Base-by-base conservation (phyloP, 1,284 basidiomycete species). In the Athelia sp. region DNA sequence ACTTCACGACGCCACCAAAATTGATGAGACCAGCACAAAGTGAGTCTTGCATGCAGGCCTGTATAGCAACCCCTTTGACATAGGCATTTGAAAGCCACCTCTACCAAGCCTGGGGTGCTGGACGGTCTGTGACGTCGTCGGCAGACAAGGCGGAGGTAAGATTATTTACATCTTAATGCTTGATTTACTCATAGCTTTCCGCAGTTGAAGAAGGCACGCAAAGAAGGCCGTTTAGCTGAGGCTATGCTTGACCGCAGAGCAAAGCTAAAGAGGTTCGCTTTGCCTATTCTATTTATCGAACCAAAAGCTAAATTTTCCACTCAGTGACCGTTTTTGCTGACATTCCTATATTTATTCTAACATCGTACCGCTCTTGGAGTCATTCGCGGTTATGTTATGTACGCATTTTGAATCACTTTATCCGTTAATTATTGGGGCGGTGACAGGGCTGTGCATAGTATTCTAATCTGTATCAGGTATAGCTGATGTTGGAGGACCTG, bases 101-200 rank as follows among this genome's bases (percentile, higher is more conserved):
- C 50, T 86, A 84, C 60, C 93, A 97, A 63, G 81, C 92, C 0
- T 93, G 93, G 90, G 92, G 92, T 18, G 87, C 87, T 10, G 90
- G 91, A 9, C 74, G 84, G 49, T 81, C 81, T 15, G 71, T 94
- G 13, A 77, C 87, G 32, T 88, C 92, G 2, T 63, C 60, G 1
- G 82, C 81, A 1, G 88, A 90, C 57, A 87, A 81, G 67, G 80
- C 78, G 63, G 85, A 83, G 70, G 88, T 84, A 56, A 11, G 75
- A 59, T 3, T 22, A 31, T 14, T 50, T 22, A 47, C 46, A 17
- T n/a, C 48, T 55, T 43, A 46, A 22, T 32, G 13, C 42, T 31
- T 49, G 38, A 21, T 21, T 52, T 47, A 55, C 48, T 46, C 45
- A 51, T 21, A 48, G 49, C 51, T 50, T 36, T 46, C 34, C 53